Conservation (phyloP, 2,329 filamentous ascomycete species). For the Xylariaceae sp. region DNA sequence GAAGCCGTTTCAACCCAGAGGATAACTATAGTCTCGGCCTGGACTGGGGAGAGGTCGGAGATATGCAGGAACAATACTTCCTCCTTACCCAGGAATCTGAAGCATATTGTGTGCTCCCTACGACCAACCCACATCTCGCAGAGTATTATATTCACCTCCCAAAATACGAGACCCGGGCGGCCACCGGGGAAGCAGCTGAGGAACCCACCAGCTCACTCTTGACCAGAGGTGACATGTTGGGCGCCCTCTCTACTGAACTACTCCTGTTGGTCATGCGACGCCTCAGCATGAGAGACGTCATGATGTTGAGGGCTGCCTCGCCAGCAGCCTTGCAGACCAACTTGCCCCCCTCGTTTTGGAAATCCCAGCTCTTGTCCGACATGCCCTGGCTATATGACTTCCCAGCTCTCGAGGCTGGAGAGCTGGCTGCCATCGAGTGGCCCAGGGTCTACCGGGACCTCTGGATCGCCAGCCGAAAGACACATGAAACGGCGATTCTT, state of each 20-base stretch:
- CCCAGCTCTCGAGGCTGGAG: background rate
- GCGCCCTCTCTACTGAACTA: background rate
- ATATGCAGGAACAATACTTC: background rate
- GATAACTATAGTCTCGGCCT: background rate
- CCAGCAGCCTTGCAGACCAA: background rate
- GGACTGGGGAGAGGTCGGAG: background rate
- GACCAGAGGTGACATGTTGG: background rate
- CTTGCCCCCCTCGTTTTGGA: background rate
- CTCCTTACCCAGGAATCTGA: background rate
- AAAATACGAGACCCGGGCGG: background rate
- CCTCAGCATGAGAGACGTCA: background rate
- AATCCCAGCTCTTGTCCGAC: background rate
- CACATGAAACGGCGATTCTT: background rate
- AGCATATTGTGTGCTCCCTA: background rate
- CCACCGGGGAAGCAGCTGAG: no score
- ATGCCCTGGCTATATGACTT: background rate
- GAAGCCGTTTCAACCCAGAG: background rate
- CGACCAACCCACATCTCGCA: background rate
- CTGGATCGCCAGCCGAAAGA: background rate
- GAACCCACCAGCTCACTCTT: no score
- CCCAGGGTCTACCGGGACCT: background rate
- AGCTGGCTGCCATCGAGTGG: background rate
- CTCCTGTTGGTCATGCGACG: background rate
- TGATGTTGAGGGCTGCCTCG: background rate
- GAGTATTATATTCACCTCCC: background rate